Evolutionary conservation across 1,139 yeast genomes (phyloP).

Genomic region (Candida tetrigidarum): DNA sequence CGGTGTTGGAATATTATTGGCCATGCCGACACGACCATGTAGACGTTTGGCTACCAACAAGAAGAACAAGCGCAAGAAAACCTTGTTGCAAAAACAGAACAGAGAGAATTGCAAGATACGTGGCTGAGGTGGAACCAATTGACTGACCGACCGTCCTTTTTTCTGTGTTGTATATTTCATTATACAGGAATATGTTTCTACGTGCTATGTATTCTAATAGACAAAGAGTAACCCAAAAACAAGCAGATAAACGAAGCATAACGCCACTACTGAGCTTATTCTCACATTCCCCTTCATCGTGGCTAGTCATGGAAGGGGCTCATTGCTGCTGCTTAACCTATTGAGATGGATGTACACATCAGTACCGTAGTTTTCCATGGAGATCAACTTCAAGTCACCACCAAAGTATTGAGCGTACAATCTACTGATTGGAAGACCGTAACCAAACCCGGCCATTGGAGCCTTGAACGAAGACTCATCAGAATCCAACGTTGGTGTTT

Average conservation of each 20-base stretch:
- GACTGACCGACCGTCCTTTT: too few relatives aligned
- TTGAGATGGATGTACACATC: conserved; percentile 89
- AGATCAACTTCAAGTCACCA: conserved; percentile 83
- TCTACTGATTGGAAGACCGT: conserved; percentile 86
- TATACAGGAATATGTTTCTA: too few relatives aligned
- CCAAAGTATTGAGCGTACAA: conserved; percentile 90
- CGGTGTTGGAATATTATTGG: background rate
- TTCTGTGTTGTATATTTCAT: too few relatives aligned
- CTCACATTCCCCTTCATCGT: conserved; percentile 13
- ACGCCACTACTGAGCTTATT: conserved; percentile 8
- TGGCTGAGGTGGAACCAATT: too few relatives aligned
- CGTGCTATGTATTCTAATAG: conserved; percentile 1
- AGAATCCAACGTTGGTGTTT: conserved; percentile 69
- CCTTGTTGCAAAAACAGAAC: conserved; percentile 1
- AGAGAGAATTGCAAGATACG: background rate
- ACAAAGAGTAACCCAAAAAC: conserved; percentile 6
- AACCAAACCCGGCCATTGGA: conserved; percentile 96
- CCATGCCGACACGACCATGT: background rate
- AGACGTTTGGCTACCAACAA: too few relatives aligned
- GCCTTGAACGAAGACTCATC: conserved; percentile 71
- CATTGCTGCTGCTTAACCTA: conserved; percentile 49
- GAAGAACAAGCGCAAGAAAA: background rate
- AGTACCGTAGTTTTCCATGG: conserved; percentile 96
- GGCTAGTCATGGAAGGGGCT: conserved; percentile 43
- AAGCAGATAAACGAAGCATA: conserved; percentile 6